Percentiles rank a stretch among this genome's conserved stretches.
Conservation (phyloP, 352 stramenopile genomes). For the Phytopythium oedochilum region DNA sequence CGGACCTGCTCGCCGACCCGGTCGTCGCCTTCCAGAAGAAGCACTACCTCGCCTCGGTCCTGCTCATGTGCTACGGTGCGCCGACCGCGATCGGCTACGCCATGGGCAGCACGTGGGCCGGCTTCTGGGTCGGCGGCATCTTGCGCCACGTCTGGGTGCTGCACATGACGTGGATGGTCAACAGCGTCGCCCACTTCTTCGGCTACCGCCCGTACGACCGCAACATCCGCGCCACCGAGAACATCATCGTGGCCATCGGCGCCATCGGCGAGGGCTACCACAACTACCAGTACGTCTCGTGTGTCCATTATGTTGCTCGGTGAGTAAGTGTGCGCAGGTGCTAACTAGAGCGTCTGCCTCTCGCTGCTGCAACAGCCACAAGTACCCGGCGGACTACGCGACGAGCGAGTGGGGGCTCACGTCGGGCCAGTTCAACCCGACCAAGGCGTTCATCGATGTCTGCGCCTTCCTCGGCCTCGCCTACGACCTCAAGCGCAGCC, state of each 20-base stretch:
- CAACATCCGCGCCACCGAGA: slow-evolving; percentile 91
- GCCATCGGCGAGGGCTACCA: slow-evolving; percentile 98
- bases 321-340: no score
- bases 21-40: slow-evolving; percentile 95
- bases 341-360: no score
- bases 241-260: slow-evolving; percentile 93
- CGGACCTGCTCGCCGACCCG: slow-evolving; percentile 95
- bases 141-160: slow-evolving; percentile 93
- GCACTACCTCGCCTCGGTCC: slow-evolving; percentile 95
- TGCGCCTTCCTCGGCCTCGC: slow-evolving; percentile 89
- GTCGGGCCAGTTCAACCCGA: slow-evolving; percentile 97
- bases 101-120: slow-evolving; percentile 91
- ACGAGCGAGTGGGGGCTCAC: slow-evolving; percentile 92
- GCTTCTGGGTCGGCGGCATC: slow-evolving; percentile 93
- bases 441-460: slow-evolving; percentile 95
- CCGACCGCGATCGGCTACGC: slow-evolving; percentile 91
- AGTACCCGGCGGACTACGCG: slow-evolving; percentile 99
- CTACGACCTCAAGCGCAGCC: slow-evolving; percentile 92
- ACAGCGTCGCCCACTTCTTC: slow-evolving; percentile 96
- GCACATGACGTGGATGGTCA: slow-evolving; percentile 97
- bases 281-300: no score
- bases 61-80: slow-evolving; percentile 97
- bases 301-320: no score
- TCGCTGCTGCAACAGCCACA: no score
- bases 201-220: slow-evolving; percentile 96